Base-by-base conservation (phyloP, 75 land plant genomes). In the Larix kaempferi region DNA sequence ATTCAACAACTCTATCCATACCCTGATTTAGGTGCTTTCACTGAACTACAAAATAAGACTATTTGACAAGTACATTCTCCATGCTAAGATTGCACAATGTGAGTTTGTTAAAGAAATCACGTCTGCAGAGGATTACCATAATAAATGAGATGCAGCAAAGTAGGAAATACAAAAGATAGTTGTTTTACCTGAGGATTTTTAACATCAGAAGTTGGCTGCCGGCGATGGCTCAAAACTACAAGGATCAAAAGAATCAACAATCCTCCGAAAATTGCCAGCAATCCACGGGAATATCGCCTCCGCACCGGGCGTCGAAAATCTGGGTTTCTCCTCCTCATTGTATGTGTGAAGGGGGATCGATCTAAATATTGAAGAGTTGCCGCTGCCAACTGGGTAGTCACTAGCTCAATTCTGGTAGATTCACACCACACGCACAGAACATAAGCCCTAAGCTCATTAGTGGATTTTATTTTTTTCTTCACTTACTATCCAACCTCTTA, bases 221-320 rank as follows among this genome's bases (percentile, higher is more conserved):
- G 52, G 22, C n/a, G 72, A 69, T 69, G 72, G 72, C 72, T 69
- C 52, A 69, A 37, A 69, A 69, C 49, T 69, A 69, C 23, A 39
- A 69, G 52, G 52, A 69, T 21, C 41, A 69, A 69, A 22, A 69
- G 11, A 19, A 69, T 1, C 52, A 69, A 23, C 25, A 69, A 69
- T 11, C 54, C 72, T 41, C 49, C 49, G 21, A 69, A 41, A 1
- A 41, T 22, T 37, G 52, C 52, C 25, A 69, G 3, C 52, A 69
- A 44, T 41, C 72, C 72, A 41, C 72, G 72, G 41, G 72, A 69
- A 69, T 69, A 69, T n/a, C 49, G 49, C 72, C 49, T 69, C 72
- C 72, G 33, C 49, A 39, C 72, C 10, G 72, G 72, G 10, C 72
- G 72, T 69, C 72, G 72, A 41, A 69, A 69, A 69, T 69, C 72